Percentiles rank a stretch among this genome's conserved stretches.
Conservation (phyloP, 2,329 filamentous ascomycete species). For the Cercospora brassicicola region DNA sequence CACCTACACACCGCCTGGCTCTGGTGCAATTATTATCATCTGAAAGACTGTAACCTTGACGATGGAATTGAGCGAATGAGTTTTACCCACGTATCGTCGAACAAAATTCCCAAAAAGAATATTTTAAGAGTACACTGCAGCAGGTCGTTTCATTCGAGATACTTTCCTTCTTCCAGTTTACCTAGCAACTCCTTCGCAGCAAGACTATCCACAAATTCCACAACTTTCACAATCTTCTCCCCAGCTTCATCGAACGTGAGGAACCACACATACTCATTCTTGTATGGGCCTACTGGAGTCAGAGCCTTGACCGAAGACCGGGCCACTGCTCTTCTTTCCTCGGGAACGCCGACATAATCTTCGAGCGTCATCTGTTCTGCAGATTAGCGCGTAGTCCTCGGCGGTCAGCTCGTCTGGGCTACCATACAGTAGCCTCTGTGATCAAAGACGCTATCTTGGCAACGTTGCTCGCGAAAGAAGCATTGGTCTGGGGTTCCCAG, state of each 20-base stretch:
- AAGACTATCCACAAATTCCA: constrained; percentile 24
- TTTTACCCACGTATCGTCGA: background rate
- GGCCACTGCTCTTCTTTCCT: constrained; percentile 16
- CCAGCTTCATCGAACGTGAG: constrained; percentile 24
- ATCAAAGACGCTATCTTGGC: constrained; percentile 18
- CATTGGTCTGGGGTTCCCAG: constrained; percentile 11
- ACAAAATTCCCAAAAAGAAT: background rate
- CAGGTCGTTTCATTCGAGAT: background rate
- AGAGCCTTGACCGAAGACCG: constrained; percentile 20
- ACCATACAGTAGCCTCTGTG: constrained; percentile 17
- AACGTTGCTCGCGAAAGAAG: constrained; percentile 23
- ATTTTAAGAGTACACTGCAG: no score
- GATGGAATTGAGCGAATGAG: background rate
- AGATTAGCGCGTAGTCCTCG: background rate
- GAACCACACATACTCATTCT: constrained; percentile 31
- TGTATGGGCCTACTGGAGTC: constrained; percentile 23
- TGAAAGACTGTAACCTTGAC: no score
- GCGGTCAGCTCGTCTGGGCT: background rate
- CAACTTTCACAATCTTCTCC: constrained; percentile 23
- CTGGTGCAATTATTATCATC: background rate
- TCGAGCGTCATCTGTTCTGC: constrained; percentile 26
- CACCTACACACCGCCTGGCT: background rate
- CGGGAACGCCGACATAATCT: constrained; percentile 23
- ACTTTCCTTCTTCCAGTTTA: background rate
- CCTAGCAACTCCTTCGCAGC: constrained; percentile 1